Conservation (phyloP, 192 early-diverging fungal species). For the Backusella circina region DNA sequence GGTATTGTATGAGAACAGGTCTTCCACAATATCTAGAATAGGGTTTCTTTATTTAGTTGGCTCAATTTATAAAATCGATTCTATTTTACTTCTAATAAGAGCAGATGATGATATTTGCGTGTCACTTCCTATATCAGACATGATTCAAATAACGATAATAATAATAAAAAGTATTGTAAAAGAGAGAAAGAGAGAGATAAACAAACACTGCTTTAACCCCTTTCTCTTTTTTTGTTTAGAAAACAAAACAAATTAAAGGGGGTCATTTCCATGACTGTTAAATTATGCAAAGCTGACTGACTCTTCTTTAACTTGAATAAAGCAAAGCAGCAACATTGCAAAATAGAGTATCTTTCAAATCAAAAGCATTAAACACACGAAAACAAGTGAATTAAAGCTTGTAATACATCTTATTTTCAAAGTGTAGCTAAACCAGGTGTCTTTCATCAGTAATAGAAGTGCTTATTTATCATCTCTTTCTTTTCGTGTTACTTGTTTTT, state of each 20-base stretch:
- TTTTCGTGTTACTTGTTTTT: not conserved
- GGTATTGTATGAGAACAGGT: constrained; percentile 47
- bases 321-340: no score
- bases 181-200: not conserved
- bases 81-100: constrained; percentile 15
- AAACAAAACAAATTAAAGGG: not conserved
- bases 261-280: not conserved
- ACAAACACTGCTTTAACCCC: not conserved
- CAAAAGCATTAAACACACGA: no score
- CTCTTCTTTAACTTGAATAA: no score
- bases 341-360: no score
- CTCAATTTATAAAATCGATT: not conserved
- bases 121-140: constrained; percentile 25
- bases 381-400: no score
- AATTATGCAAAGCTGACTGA: not conserved
- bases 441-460: not conserved
- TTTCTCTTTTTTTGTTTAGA: not conserved
- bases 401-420: no score
- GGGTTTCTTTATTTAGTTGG: not conserved
- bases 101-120: constrained; percentile 9
- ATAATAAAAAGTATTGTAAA: not conserved
- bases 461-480: not conserved
- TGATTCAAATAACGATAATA: not conserved
- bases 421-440: no score
- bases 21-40: constrained; percentile 36